These are phyloP conservation scores for Cyclostephanos tholiformis DNA, from an alignment of 108 stramenopile species.

Conservation along the genomic window DNA sequence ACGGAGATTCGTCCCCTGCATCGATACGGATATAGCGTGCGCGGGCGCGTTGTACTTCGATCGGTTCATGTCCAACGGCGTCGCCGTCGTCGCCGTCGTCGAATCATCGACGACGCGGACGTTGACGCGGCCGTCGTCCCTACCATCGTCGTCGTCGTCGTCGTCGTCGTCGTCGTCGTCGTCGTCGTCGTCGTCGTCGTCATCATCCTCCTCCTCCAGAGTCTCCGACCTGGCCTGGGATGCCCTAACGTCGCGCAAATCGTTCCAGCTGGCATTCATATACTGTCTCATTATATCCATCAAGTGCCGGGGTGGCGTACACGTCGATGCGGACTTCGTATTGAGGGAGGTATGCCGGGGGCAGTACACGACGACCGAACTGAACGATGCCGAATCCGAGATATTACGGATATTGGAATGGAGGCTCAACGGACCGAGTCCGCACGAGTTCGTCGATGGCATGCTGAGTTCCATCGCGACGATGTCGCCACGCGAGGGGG, in stretches of 20 bases:
- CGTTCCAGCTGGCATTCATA: conserved; percentile 30
- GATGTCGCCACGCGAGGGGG: too few species aligned
- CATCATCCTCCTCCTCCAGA: too few species aligned
- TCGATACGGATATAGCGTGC: conserved; percentile 12
- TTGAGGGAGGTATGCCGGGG: conserved; percentile 5
- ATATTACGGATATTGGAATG: conserved; percentile 21
- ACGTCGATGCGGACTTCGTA: conserved; percentile 24
- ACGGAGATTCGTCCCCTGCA: too few species aligned
- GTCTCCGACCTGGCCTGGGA: too few species aligned
- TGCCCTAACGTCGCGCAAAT: background rate
- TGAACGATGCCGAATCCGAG: conserved; percentile 16
- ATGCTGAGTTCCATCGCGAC: background rate
- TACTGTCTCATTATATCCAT: conserved; percentile 14
- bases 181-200: too few species aligned
- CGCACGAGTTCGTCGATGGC: conserved; percentile 30
- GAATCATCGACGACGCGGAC: too few species aligned
- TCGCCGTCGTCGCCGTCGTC: background rate
- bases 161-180: too few species aligned
- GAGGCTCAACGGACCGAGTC: conserved; percentile 25
- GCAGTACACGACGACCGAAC: conserved; percentile 2
- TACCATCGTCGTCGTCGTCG: too few species aligned
- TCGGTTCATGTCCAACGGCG: conserved; percentile 26
- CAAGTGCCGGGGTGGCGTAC: conserved; percentile 26
- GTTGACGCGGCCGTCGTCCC: too few species aligned
- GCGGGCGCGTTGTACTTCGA: conserved; percentile 27